A percentile compares a stretch with the other conserved stretches of the same genome.
phyloP scores from a whole-genome alignment of 169 alveolate genomes.

The Eimeria necatrix region DNA sequence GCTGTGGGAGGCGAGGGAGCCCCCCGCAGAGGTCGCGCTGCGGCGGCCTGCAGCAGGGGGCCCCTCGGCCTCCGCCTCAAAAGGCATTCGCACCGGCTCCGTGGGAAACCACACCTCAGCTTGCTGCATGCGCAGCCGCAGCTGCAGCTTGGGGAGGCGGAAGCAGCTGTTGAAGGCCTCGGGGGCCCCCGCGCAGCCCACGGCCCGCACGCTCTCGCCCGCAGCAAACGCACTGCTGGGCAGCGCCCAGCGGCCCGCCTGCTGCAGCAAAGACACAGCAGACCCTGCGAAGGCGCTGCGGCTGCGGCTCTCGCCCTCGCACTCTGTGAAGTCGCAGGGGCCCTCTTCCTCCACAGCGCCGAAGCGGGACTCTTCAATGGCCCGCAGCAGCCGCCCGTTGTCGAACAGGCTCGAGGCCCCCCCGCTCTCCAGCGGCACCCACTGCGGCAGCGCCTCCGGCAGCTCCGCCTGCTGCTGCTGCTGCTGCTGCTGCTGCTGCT shows the following conservation, averaged over 20 bases:
- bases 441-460: background rate
- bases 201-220: conserved; percentile 28
- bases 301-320: background rate
- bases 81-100: conserved; percentile 79
- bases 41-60: background rate
- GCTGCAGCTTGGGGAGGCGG: background rate
- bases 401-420: background rate
- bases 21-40: background rate
- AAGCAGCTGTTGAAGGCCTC: conserved; percentile 18
- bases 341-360: background rate
- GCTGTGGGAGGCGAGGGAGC: background rate
- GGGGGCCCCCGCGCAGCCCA: background rate
- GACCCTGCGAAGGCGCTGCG: background rate
- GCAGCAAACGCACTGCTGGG: background rate
- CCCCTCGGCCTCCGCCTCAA: background rate
- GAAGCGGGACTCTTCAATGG: conserved; percentile 11
- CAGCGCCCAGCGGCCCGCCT: background rate
- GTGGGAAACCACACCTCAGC: conserved; percentile 75
- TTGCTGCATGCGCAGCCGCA: background rate
- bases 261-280: background rate
- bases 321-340: background rate
- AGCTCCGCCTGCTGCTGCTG: conserved; percentile 50
- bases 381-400: background rate
- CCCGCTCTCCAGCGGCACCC: conserved; percentile 7
- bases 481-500: conserved; percentile 33